Evolutionary conservation across 78 protist species (phyloP).

Genomic region (Cavenderia fasciculata): DNA sequence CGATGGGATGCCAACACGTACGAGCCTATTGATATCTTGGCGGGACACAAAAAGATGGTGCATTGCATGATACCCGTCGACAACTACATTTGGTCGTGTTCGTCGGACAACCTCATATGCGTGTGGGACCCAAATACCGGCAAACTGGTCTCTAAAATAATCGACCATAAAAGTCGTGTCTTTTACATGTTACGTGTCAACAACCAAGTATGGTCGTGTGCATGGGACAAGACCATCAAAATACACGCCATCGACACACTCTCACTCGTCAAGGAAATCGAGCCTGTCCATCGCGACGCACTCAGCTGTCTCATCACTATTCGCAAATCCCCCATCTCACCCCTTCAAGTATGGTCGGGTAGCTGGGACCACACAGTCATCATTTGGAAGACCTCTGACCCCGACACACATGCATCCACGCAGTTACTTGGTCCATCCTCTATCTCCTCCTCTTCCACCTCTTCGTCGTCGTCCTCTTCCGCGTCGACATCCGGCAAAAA

Average conservation of each 20-base stretch:
- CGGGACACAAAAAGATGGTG: slow-evolving; percentile 68
- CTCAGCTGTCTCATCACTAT: slow-evolving; percentile 38
- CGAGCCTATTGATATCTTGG: slow-evolving; percentile 38
- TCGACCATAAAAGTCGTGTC: slow-evolving; percentile 27
- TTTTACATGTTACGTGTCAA: slow-evolving; percentile 36
- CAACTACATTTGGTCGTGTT: slow-evolving; percentile 21
- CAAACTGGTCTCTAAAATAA: slow-evolving; percentile 1
- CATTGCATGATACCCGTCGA: slow-evolving; percentile 47
- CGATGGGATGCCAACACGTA: slow-evolving; percentile 14
- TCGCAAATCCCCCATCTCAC: background rate
- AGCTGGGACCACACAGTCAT: slow-evolving; percentile 68
- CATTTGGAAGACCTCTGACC: slow-evolving; percentile 67
- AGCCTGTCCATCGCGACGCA: slow-evolving; percentile 64
- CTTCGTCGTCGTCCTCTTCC: background rate
- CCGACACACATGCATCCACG: background rate
- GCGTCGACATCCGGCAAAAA: background rate
- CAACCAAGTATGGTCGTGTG: slow-evolving; percentile 69
- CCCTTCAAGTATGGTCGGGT: slow-evolving; percentile 38
- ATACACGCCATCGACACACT: slow-evolving; percentile 16
- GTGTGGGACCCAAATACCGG: slow-evolving; percentile 58
- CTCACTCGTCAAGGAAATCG: slow-evolving; percentile 46
- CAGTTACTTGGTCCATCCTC: background rate
- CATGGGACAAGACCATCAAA: slow-evolving; percentile 56
- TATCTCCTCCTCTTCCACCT: background rate
- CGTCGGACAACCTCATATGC: slow-evolving; percentile 26